These are phyloP conservation scores for Phytophthora kernoviae DNA, from an alignment of 352 stramenopile genomes.

Conservation along the genomic window DNA sequence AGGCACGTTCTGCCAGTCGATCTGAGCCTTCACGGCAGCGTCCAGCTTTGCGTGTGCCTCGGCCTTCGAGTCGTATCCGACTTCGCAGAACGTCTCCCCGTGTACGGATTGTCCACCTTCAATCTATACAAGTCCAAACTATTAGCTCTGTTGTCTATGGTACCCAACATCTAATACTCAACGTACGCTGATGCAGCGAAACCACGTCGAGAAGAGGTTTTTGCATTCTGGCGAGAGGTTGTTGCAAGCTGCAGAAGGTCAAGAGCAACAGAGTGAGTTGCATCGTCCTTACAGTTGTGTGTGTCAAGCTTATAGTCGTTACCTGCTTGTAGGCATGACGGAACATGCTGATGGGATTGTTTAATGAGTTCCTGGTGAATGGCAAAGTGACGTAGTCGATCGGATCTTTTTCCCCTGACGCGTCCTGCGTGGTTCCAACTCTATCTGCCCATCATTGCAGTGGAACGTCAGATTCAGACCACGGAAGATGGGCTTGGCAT, in stretches of 20 bases:
- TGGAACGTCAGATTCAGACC: not conserved
- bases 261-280: not conserved
- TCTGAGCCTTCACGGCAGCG: constrained; percentile 55
- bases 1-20: constrained; percentile 60
- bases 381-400: constrained; percentile 20
- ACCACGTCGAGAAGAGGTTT: constrained; percentile 25
- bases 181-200: constrained; percentile 45
- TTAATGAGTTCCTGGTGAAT: constrained; percentile 6
- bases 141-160: not conserved
- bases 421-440: not conserved
- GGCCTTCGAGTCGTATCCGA: constrained; percentile 59
- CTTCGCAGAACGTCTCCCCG: constrained; percentile 66
- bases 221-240: constrained; percentile 17
- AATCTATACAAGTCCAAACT: constrained; percentile 25
- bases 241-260: constrained; percentile 19
- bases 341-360: constrained; percentile 24
- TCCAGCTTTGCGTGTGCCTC: constrained; percentile 66
- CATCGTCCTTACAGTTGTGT: not conserved
- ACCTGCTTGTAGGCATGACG: constrained; percentile 26
- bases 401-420: constrained; percentile 15
- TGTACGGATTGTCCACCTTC: constrained; percentile 82
- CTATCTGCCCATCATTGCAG: constrained; percentile 1
- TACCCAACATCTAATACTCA: not conserved
- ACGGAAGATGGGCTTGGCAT: not conserved
- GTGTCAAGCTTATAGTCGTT: not conserved